Evolutionary conservation across 2,329 filamentous ascomycete species (phyloP).

Genomic region (Aureobasidium sp.): DNA sequence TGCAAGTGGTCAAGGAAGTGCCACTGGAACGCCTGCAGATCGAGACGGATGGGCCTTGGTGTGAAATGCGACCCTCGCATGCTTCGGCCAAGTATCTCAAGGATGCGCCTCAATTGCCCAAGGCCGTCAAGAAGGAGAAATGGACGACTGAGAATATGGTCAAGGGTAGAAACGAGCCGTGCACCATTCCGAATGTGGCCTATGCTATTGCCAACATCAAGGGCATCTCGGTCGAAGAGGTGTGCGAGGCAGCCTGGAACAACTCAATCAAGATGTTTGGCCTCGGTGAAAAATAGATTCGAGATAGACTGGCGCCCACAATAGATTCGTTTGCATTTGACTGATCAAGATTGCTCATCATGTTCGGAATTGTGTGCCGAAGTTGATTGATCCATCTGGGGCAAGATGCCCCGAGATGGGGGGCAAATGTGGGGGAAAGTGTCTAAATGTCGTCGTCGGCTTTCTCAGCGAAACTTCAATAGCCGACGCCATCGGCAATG

Average conservation of each 20-base stretch:
- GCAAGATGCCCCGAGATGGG: not conserved
- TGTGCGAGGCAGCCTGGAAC: slow-evolving; percentile 77
- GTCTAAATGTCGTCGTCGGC: not conserved
- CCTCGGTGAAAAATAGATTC: slow-evolving; percentile 45
- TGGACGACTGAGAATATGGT: slow-evolving; percentile 84
- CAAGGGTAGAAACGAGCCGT: slow-evolving; percentile 91
- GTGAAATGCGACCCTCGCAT: slow-evolving; percentile 84
- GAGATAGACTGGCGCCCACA: not conserved
- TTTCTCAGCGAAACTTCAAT: slow-evolving; percentile 2
- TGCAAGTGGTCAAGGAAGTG: slow-evolving; percentile 73
- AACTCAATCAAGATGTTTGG: slow-evolving; percentile 79
- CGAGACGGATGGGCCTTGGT: slow-evolving; percentile 96
- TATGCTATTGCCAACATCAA: slow-evolving; percentile 83
- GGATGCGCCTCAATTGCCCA: slow-evolving; percentile 65
- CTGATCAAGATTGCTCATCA: not conserved
- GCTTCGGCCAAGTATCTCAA: slow-evolving; percentile 70
- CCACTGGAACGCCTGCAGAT: slow-evolving; percentile 78
- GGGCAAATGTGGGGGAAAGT: not conserved
- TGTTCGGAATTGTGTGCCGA: slow-evolving; percentile 8
- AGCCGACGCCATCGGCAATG: slow-evolving; percentile 4
- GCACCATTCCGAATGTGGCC: slow-evolving; percentile 79
- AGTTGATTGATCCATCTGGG: not conserved
- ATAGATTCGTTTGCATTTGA: too few relatives aligned
- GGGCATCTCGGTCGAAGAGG: slow-evolving; percentile 67
- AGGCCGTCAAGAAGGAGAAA: slow-evolving; percentile 90